These are phyloP conservation scores for Solanum raphanifolium DNA, from an alignment of 257 asterid genomes.

Conservation along the genomic window DNA sequence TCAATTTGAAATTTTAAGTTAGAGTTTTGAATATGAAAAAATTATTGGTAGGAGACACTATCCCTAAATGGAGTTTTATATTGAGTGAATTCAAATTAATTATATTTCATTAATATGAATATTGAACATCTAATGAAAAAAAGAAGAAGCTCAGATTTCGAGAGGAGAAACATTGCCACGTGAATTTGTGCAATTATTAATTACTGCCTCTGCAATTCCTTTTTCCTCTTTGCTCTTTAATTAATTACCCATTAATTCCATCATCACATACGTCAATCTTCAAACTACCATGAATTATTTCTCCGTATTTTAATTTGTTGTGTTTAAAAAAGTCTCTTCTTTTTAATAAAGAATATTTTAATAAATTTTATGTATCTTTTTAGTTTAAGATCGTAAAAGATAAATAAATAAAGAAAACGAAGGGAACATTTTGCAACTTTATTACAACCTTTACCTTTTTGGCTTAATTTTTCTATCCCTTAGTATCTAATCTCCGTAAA, in stretches of 20 bases:
- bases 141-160: background rate
- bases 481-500: too few relatives aligned
- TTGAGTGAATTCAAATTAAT: too few relatives aligned
- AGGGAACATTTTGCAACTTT: background rate
- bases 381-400: background rate
- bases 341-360: too few relatives aligned
- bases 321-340: background rate
- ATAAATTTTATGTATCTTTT: too few relatives aligned
- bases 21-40: too few relatives aligned
- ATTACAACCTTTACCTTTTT: background rate
- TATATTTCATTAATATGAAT: too few relatives aligned
- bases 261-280: background rate
- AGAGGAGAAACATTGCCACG: background rate
- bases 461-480: background rate
- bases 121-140: too few relatives aligned
- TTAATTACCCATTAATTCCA: background rate
- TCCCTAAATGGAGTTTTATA: too few relatives aligned
- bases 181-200: background rate
- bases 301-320: background rate
- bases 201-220: background rate
- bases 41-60: too few relatives aligned
- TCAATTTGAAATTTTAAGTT: background rate
- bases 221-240: background rate
- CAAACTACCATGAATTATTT: background rate
- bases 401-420: too few relatives aligned